phyloP scores from a whole-genome alignment of 2,329 filamentous ascomycete species.

The Pseudogymnoascus destructans region DNA sequence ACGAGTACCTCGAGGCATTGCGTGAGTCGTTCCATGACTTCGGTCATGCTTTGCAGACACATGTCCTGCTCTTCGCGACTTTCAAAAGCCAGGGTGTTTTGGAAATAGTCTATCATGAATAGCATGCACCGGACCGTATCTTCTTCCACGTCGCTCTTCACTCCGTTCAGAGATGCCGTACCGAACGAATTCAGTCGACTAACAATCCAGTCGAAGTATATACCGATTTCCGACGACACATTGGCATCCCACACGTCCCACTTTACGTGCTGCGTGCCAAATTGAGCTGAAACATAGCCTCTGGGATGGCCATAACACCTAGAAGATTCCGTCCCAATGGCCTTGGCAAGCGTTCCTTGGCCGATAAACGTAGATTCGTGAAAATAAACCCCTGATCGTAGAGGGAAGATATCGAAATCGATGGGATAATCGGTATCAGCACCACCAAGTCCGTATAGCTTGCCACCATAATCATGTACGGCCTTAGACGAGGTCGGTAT shows the following conservation, averaged over 20 bases:
- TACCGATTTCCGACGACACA: slow-evolving; percentile 47
- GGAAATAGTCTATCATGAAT: slow-evolving; percentile 23
- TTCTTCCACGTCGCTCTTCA: not conserved
- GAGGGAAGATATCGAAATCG: slow-evolving; percentile 49
- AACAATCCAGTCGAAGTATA: slow-evolving; percentile 45
- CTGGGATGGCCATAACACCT: slow-evolving; percentile 25
- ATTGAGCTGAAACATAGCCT: slow-evolving; percentile 15
- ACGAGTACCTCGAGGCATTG: slow-evolving; percentile 3
- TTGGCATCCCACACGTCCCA: slow-evolving; percentile 46
- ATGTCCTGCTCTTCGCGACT: slow-evolving; percentile 11
- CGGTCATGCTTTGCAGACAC: slow-evolving; percentile 22
- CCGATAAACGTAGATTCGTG: slow-evolving; percentile 47
- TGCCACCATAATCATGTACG: slow-evolving; percentile 21
- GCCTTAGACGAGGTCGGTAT: slow-evolving; percentile 15
- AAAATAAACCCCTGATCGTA: slow-evolving; percentile 43
- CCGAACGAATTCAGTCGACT: slow-evolving; percentile 28
- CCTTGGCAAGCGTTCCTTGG: slow-evolving; percentile 35
- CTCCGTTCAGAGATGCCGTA: not conserved
- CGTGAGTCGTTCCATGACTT: slow-evolving; percentile 15
- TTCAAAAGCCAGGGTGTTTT: slow-evolving; percentile 18
- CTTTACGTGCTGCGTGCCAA: slow-evolving; percentile 36
- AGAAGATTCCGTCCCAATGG: slow-evolving; percentile 18
- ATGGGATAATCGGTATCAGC: slow-evolving; percentile 49
- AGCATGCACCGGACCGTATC: slow-evolving; percentile 14
- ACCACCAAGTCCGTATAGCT: slow-evolving; percentile 42